Percentiles rank a stretch among this genome's conserved stretches.
Conservation (phyloP, 129 eudicot genomes). For the Tagetes patula region DNA sequence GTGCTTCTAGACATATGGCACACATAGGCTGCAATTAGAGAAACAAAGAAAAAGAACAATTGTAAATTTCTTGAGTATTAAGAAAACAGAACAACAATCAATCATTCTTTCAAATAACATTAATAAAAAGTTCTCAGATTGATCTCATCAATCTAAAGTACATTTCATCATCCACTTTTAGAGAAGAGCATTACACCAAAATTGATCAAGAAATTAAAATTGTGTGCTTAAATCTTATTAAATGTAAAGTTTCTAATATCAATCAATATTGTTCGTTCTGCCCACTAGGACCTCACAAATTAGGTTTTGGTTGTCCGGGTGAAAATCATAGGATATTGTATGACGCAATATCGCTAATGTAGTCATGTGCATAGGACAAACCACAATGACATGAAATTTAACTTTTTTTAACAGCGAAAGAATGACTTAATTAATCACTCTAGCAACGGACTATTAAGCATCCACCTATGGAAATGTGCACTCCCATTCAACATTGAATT, state of each 20-base stretch:
- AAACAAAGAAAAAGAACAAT: slow-evolving; percentile 4
- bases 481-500: too few relatives aligned
- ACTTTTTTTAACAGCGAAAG: too few relatives aligned
- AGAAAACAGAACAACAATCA: not conserved
- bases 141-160: not conserved
- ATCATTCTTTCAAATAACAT: not conserved
- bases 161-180: not conserved
- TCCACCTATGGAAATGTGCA: too few relatives aligned
- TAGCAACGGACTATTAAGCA: too few relatives aligned
- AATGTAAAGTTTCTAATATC: not conserved
- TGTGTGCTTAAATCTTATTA: not conserved
- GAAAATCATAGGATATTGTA: not conserved
- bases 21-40: slow-evolving; percentile 64
- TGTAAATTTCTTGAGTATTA: not conserved
- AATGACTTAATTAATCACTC: too few relatives aligned
- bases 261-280: too few relatives aligned
- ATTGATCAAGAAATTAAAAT: not conserved
- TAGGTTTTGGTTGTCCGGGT: not conserved
- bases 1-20: slow-evolving; percentile 85
- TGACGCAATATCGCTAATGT: too few relatives aligned
- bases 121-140: not conserved
- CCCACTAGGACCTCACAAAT: too few relatives aligned
- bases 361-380: too few relatives aligned
- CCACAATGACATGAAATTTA: too few relatives aligned
- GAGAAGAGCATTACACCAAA: not conserved